These are phyloP conservation scores for Aquilaria malaccensis DNA, from an alignment of 345 rosid genomes.

Conservation along the genomic window DNA sequence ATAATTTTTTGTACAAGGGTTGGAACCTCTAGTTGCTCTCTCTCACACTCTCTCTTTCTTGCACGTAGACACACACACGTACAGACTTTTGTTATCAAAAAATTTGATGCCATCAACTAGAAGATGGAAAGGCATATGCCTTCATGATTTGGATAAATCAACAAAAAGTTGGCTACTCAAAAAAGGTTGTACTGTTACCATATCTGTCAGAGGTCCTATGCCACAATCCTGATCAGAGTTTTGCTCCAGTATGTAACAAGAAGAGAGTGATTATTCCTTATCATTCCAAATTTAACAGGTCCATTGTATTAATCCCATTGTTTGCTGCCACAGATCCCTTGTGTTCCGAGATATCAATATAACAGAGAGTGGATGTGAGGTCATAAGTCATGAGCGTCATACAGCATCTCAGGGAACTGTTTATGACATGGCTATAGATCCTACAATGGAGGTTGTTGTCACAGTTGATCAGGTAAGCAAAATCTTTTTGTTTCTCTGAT, in stretches of 20 bases:
- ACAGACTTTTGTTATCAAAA: too few species aligned
- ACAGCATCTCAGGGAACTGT: conserved; percentile 70
- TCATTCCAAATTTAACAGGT: too few species aligned
- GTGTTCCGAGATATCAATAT: conserved; percentile 50
- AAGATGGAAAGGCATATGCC: too few species aligned
- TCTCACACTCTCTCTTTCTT: too few species aligned
- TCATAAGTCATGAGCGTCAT: conserved; percentile 55
- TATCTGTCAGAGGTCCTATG: background rate
- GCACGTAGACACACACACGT: too few species aligned
- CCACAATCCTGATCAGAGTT: background rate
- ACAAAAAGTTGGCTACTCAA: background rate
- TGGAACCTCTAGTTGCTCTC: too few species aligned
- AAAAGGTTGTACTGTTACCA: background rate
- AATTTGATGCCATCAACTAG: too few species aligned
- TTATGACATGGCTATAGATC: conserved; percentile 77
- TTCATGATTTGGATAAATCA: too few species aligned
- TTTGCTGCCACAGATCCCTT: conserved; percentile 43
- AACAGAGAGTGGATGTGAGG: conserved; percentile 26
- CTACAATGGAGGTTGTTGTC: conserved; percentile 47
- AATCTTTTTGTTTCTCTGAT: conserved; percentile 6
- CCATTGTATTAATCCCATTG: conserved; percentile 8
- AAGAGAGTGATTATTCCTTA: too few species aligned
- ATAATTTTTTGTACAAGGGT: too few species aligned
- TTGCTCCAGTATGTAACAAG: background rate
- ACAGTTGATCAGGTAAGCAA: conserved; percentile 72